phyloP scores from a whole-genome alignment of 2,329 filamentous ascomycete genomes.

The Elsinoe necatrix region DNA sequence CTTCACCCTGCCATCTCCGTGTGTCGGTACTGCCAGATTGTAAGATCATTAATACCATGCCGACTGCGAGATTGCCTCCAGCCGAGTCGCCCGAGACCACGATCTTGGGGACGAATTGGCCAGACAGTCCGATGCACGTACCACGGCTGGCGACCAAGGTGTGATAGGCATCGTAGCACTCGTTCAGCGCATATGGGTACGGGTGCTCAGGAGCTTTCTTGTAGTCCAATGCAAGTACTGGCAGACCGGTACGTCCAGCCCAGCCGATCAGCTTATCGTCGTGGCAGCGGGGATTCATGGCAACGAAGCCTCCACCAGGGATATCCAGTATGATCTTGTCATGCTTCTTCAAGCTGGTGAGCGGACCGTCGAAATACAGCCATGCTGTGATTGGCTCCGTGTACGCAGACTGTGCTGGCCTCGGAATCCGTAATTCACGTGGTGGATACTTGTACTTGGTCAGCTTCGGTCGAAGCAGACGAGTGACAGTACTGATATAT shows the following conservation, averaged over 20 bases:
- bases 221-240: slow-evolving; percentile 86
- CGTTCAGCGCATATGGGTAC: slow-evolving; percentile 77
- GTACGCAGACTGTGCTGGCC: slow-evolving; percentile 73
- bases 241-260: slow-evolving; percentile 82
- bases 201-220: slow-evolving; percentile 76
- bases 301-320: slow-evolving; percentile 89
- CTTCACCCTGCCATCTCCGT: slow-evolving; percentile 48
- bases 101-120: slow-evolving; percentile 55
- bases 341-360: slow-evolving; percentile 67
- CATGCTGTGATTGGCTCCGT: slow-evolving; percentile 74
- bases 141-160: slow-evolving; percentile 64
- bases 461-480: slow-evolving; percentile 65
- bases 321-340: slow-evolving; percentile 77
- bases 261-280: slow-evolving; percentile 91
- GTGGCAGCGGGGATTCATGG: slow-evolving; percentile 89
- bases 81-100: slow-evolving; percentile 74
- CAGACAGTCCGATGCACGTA: slow-evolving; percentile 65
- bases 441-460: slow-evolving; percentile 63
- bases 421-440: slow-evolving; percentile 71
- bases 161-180: slow-evolving; percentile 79
- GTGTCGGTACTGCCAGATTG: slow-evolving; percentile 46
- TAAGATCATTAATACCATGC: slow-evolving; percentile 79
- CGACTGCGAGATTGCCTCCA: slow-evolving; percentile 71
- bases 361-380: slow-evolving; percentile 88
- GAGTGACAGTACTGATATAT: slow-evolving; percentile 66